A percentile compares a stretch with the other conserved stretches of the same genome.
Conservation (phyloP, 1,139 yeast species). For the Candida tropicalis region DNA sequence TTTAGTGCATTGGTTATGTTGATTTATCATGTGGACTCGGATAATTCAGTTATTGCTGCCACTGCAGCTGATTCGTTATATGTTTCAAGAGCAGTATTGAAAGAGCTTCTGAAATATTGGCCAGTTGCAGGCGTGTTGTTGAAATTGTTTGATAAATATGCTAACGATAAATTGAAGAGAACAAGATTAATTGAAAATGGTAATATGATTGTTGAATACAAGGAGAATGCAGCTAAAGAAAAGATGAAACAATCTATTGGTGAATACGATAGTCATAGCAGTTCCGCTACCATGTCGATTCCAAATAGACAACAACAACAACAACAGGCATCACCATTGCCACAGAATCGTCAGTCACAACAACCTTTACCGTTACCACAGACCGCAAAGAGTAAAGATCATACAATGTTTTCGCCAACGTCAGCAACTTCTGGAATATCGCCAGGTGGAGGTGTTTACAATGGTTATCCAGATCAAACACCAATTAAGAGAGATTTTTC, state of each 20-base stretch:
- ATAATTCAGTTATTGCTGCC: slow-evolving; percentile 56
- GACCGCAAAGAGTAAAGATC: slow-evolving; percentile 5
- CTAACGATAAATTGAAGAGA: slow-evolving; percentile 46
- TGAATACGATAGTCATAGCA: background rate
- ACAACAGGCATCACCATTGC: slow-evolving; percentile 13
- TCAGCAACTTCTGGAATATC: slow-evolving; percentile 33
- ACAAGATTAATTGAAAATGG: slow-evolving; percentile 47
- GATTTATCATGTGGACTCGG: slow-evolving; percentile 71
- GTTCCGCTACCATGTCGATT: background rate
- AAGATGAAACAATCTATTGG: background rate
- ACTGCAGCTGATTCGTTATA: slow-evolving; percentile 62
- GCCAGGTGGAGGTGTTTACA: slow-evolving; percentile 29
- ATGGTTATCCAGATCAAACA: slow-evolving; percentile 18
- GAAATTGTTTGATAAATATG: slow-evolving; percentile 48
- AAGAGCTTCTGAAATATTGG: slow-evolving; percentile 52
- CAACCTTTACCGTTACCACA: slow-evolving; percentile 12
- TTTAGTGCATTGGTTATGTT: slow-evolving; percentile 76
- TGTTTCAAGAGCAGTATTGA: slow-evolving; percentile 53
- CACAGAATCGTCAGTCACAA: slow-evolving; percentile 7
- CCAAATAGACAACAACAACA: slow-evolving; percentile 8
- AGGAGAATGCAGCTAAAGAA: slow-evolving; percentile 25
- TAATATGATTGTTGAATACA: slow-evolving; percentile 40
- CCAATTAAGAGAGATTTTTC: slow-evolving; percentile 3
- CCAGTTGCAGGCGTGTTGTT: slow-evolving; percentile 47
- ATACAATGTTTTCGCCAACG: slow-evolving; percentile 6